phyloP scores from a whole-genome alignment of 371 early-diverging fungal species.

The Lichtheimia ornata region DNA sequence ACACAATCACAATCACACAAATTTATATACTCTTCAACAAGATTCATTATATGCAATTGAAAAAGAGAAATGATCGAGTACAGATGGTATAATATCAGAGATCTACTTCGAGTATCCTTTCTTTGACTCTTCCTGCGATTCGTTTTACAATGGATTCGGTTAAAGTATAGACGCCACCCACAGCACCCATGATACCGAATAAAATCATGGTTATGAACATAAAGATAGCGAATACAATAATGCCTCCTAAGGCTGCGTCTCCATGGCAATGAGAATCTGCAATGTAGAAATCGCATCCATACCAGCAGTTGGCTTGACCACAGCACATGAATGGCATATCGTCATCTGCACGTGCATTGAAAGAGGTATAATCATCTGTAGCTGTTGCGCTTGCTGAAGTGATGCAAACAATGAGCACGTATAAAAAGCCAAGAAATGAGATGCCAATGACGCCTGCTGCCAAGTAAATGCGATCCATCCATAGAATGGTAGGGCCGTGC shows the following conservation, averaged over 20 bases:
- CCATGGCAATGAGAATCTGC: slow-evolving; percentile 26
- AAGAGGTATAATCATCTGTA: neutral
- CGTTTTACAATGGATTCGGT: slow-evolving; percentile 24
- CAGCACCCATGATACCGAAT: slow-evolving; percentile 29
- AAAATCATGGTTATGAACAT: slow-evolving; percentile 16
- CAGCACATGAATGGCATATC: slow-evolving; percentile 5
- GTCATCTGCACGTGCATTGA: neutral
- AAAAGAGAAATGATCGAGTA: too few relatives aligned
- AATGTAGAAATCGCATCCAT: slow-evolving; percentile 16
- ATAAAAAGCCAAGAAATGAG: slow-evolving; percentile 22
- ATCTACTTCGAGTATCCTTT: slow-evolving; percentile 20
- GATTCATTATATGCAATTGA: too few relatives aligned
- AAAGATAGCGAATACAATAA: slow-evolving; percentile 21
- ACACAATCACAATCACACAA: neutral
- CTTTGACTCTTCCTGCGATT: slow-evolving; percentile 22
- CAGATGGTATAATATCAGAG: neutral
- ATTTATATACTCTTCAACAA: too few relatives aligned
- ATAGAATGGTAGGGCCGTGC: slow-evolving; percentile 23
- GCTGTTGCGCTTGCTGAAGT: neutral
- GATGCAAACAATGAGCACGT: slow-evolving; percentile 8
- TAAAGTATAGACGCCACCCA: slow-evolving; percentile 24
- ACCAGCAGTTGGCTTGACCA: slow-evolving; percentile 16
- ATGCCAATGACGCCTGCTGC: slow-evolving; percentile 19
- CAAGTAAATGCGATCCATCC: slow-evolving; percentile 30
- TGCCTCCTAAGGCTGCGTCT: slow-evolving; percentile 27